These are phyloP conservation scores for Carallia pectinifolia DNA, from an alignment of 345 rosid genomes.

Conservation along the genomic window DNA sequence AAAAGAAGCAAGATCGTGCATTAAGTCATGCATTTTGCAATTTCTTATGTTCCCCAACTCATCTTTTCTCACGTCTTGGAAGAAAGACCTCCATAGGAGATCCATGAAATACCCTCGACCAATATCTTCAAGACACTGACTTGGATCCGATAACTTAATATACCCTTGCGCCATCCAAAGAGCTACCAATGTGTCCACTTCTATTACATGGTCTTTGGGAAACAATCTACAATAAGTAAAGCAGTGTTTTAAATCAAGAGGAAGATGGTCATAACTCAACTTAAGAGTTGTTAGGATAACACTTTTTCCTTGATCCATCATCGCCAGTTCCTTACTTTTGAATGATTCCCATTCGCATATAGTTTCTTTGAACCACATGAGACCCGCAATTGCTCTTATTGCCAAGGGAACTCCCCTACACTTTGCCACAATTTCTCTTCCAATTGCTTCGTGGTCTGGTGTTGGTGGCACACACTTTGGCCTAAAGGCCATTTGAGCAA, in stretches of 20 bases:
- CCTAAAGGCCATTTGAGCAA: constrained; percentile 9
- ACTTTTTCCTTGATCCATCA: neutral
- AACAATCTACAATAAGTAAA: constrained; percentile 15
- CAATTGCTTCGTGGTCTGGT: neutral
- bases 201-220: constrained; percentile 20
- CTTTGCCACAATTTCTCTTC: constrained; percentile 10
- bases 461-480: neutral
- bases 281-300: constrained; percentile 11
- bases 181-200: neutral
- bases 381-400: constrained; percentile 11
- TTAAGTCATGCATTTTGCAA: constrained; percentile 1
- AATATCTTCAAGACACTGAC: too few species aligned
- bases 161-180: constrained; percentile 18
- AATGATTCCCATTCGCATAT: constrained; percentile 9
- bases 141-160: too few species aligned
- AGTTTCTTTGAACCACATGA: constrained; percentile 10
- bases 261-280: constrained; percentile 36
- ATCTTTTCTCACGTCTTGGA: too few species aligned
- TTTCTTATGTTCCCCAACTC: too few species aligned
- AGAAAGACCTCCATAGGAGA: too few species aligned
- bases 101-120: too few species aligned
- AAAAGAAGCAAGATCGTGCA: constrained; percentile 18
- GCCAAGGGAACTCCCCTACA: constrained; percentile 20
- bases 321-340: neutral
- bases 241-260: constrained; percentile 25